Evolutionary conservation across 2,329 filamentous ascomycete species (phyloP).

Genomic region (Sporothrix protearum): DNA sequence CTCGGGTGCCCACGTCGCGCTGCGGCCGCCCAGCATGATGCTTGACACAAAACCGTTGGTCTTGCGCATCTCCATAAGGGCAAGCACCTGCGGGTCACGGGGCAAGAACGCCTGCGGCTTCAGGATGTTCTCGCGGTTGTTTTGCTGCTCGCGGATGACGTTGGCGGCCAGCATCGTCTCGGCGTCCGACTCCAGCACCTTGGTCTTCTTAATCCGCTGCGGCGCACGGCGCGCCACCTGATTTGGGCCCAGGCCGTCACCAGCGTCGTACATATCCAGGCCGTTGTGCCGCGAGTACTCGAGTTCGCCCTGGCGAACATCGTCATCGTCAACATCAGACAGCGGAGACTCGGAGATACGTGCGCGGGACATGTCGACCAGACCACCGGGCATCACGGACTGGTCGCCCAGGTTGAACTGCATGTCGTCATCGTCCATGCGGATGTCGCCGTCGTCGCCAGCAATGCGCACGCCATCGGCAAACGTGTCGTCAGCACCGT

Average conservation of each 20-base stretch:
- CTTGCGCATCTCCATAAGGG: conserved; percentile 87
- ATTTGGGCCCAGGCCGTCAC: conserved; percentile 49
- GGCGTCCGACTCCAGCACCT: conserved; percentile 75
- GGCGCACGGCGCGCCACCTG: conserved; percentile 64
- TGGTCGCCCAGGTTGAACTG: conserved; percentile 60
- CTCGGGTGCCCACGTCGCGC: conserved; percentile 83
- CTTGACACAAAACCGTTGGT: conserved; percentile 84
- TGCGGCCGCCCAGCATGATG: conserved; percentile 76
- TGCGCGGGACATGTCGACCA: conserved; percentile 49
- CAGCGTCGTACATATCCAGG: conserved; percentile 60
- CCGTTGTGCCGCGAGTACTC: conserved; percentile 52
- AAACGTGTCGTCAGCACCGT: conserved; percentile 52
- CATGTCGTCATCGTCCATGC: conserved; percentile 61
- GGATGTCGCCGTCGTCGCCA: conserved; percentile 61
- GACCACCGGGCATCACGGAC: conserved; percentile 52
- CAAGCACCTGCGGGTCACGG: conserved; percentile 79
- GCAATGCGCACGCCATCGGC: conserved; percentile 57
- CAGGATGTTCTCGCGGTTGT: conserved; percentile 80
- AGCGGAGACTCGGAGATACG: conserved; percentile 68
- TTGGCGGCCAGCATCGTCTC: conserved; percentile 72
- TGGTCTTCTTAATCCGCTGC: conserved; percentile 71
- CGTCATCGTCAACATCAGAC: conserved; percentile 64
- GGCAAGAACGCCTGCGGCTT: conserved; percentile 80
- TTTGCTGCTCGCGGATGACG: conserved; percentile 82
- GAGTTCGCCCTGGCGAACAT: conserved; percentile 57